Evolutionary conservation across 352 stramenopile species (phyloP).

Genomic region (Phytophthora aleatoria): DNA sequence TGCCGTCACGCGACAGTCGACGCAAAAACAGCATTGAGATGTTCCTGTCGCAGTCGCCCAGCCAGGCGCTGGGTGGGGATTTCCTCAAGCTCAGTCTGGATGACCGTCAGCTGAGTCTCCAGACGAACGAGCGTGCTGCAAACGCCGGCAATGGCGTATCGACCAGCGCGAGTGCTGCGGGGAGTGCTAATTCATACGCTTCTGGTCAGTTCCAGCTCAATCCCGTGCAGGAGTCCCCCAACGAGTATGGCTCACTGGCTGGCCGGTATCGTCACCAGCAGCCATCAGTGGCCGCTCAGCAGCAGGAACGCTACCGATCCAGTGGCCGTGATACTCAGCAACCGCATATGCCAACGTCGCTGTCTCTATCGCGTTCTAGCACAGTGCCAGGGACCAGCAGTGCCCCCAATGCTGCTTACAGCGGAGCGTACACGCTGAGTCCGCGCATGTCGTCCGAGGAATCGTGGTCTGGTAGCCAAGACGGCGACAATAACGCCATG

Average conservation of each 20-base stretch:
- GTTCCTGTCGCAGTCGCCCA: conserved; percentile 86
- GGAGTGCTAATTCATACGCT: conserved; percentile 35
- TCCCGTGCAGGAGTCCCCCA: conserved; percentile 46
- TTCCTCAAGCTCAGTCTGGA: conserved; percentile 79
- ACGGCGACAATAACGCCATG: conserved; percentile 37
- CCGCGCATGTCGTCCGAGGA: conserved; percentile 52
- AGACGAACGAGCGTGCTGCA: conserved; percentile 27
- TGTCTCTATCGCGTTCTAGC: conserved; percentile 37
- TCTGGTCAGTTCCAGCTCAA: conserved; percentile 62
- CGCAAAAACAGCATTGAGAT: conserved; percentile 90
- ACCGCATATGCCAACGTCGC: conserved; percentile 36
- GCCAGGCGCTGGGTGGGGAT: conserved; percentile 74
- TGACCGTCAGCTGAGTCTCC: conserved; percentile 57
- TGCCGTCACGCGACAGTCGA: conserved; percentile 37
- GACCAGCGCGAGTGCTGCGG: conserved; percentile 7
- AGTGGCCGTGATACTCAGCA: conserved; percentile 19
- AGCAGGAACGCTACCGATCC: conserved; percentile 32
- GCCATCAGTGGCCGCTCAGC: conserved; percentile 12
- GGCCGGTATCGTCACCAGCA: conserved; percentile 32
- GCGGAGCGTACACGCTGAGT: conserved; percentile 50
- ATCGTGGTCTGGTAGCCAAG: conserved; percentile 59
- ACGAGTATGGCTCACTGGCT: conserved; percentile 37
- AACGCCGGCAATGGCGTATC: conserved; percentile 8
- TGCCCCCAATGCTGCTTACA: conserved; percentile 33
- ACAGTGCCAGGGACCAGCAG: conserved; percentile 49